Base-by-base conservation (phyloP, 169 alveolate species). In the Eimeria necatrix region DNA sequence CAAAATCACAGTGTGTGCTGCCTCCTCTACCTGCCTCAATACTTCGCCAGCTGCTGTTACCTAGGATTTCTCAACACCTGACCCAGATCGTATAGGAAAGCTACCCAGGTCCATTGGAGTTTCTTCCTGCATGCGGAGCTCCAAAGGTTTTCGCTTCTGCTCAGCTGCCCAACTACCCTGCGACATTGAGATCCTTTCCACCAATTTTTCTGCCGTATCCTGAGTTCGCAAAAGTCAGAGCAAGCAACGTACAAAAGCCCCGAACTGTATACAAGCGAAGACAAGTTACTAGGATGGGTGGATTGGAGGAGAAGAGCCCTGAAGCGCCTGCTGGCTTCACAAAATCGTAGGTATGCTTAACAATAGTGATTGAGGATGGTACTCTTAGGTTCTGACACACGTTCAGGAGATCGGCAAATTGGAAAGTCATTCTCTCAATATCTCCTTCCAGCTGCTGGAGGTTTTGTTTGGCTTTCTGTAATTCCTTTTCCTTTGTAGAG, bases 91-190 rank as follows among this genome's bases (percentile, higher is more conserved):
- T 32, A 32, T 32, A 32, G 41, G 41, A 32, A 32, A 32, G 41
- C 41, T 48, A 7, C 48, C 86, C 46, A 76, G 86, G 49, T 3
- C 64, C 4, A 5, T 10, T 5, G 86, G 86, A 61, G 49, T 76
- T 71, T 81, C 90, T 0, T 81, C 53, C 52, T 81, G 52, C 73
- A 81, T 53, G 9, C 90, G 90, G 24, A 51, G 24, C 74, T 81
- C 90, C 90, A 81, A 51, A 53, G 90, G 73, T 24, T 16, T 51
- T 64, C 90, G 90, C 73, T 81, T 81, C 73, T 81, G 90, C 32
- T 81, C 90, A 81, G 90, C 74, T 26, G 90, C 90, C 90, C 90
- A 81, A 26, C 90, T 81, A 26, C 90, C 90, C 70, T 81, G 90
- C 20, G 90, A 81, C 90, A 81, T 81, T 41, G 90, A 81, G 52